These are phyloP conservation scores for Clarireedia paspali DNA, from an alignment of 2,329 filamentous ascomycete genomes.

Conservation along the genomic window DNA sequence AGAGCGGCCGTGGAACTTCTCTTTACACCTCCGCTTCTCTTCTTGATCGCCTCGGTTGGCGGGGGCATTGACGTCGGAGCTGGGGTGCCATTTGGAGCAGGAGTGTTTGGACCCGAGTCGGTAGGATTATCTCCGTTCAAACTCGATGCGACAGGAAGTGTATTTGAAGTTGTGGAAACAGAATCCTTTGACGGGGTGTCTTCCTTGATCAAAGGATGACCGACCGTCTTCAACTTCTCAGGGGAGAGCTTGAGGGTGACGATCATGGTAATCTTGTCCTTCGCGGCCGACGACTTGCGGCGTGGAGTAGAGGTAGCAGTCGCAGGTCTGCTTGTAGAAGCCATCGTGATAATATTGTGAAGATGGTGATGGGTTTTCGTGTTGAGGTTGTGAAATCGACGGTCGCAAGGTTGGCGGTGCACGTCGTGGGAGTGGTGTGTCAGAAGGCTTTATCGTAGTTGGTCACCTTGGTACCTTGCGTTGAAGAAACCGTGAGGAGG, in stretches of 20 bases:
- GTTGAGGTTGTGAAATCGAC: neutral
- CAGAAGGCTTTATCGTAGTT: neutral
- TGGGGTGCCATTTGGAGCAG: constrained; percentile 45
- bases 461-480: neutral
- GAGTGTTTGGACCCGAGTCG: constrained; percentile 53
- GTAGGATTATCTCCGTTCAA: constrained; percentile 48
- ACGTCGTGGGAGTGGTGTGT: neutral
- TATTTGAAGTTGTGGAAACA: constrained; percentile 31
- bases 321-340: constrained; percentile 20
- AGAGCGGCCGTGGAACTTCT: constrained; percentile 58
- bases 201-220: constrained; percentile 36
- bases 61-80: constrained; percentile 50
- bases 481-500: neutral
- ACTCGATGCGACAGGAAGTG: constrained; percentile 30
- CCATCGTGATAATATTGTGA: constrained; percentile 16
- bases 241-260: constrained; percentile 47
- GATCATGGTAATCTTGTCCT: constrained; percentile 30
- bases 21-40: constrained; percentile 57
- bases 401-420: constrained; percentile 3
- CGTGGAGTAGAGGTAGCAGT: constrained; percentile 12
- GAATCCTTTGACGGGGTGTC: constrained; percentile 32
- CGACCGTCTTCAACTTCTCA: constrained; percentile 40
- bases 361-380: neutral
- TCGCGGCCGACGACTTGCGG: constrained; percentile 21
- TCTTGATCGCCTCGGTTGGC: constrained; percentile 56